Base-by-base conservation (phyloP, 306 rosid genomes). In the Ormosia semicastrata region DNA sequence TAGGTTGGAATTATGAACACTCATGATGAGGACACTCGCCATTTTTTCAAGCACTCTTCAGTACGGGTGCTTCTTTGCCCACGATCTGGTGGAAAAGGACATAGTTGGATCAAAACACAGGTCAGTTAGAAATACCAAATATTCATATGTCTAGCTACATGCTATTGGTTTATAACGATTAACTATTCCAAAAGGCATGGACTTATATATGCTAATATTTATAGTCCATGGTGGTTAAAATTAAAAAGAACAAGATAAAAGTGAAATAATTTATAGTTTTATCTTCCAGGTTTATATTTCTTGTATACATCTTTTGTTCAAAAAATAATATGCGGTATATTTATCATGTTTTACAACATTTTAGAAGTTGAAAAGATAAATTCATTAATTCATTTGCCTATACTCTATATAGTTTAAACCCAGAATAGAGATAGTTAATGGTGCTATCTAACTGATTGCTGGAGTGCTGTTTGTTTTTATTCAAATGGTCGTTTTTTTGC, bases 61-160 rank as follows among this genome's bases (percentile, higher is more conserved):
- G 98, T 95, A 59, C 73, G 64, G 81, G 98, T 91, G 89, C 75
- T 95, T 52, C 89, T 95, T 29, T 91, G 98, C 78, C 95, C 95
- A 15, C 88, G 97, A 53, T 73, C 95, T 15, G 94, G 91, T 64
- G 95, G 91, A 82, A 90, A 92, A 73, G 92, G 94, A 70, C 92
- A 89, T 69, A 93, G 98, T 81, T 93, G 86, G 89, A 43, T 78
- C 66, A 89, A 88, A 85, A 79, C 82, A 30, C 82, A 86, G 97
- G 98, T 95, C 14, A 17, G 85, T 10, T 7, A 58, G 53, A 77
- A 56, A 39, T 52, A 43, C 18, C 47, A 49, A 49, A 47, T 29
- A 47, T 69, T 37, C 36, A 11, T 63, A 44, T 78, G 34, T 70
- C 56, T 29, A 66, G 59, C 44, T 30, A 60, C 64, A 75, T 75